phyloP scores from a whole-genome alignment of 768 basidiomycete species.

The Calocera viscosa region DNA sequence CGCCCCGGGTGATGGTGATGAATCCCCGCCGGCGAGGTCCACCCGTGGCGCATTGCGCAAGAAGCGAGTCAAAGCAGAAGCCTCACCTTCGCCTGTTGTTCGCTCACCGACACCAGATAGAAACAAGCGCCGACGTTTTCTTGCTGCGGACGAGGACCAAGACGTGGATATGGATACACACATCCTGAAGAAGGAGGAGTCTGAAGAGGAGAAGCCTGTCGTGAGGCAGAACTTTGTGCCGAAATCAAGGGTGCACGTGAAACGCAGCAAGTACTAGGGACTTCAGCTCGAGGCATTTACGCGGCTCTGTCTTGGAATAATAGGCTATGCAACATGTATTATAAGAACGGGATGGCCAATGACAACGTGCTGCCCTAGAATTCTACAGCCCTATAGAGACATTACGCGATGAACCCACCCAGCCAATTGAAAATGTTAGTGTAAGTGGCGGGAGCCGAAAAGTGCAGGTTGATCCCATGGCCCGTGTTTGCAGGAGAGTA shows the following conservation, averaged over 20 bases:
- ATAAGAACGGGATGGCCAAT: too few species aligned
- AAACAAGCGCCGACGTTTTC: not conserved
- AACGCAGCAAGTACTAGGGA: not conserved
- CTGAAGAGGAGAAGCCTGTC: not conserved
- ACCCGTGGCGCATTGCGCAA: not conserved
- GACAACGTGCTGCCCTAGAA: not conserved
- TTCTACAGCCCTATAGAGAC: not conserved
- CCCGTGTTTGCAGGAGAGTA: constrained; percentile 11
- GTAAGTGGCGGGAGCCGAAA: constrained; percentile 8
- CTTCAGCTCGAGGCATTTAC: too few species aligned
- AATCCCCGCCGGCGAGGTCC: not conserved
- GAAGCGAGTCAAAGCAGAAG: not conserved
- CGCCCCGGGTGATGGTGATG: not conserved
- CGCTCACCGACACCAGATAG: not conserved
- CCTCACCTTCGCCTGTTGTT: not conserved
- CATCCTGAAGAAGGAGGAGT: not conserved
- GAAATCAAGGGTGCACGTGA: not conserved
- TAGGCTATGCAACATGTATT: too few species aligned
- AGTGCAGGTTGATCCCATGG: constrained; percentile 14
- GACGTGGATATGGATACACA: not conserved
- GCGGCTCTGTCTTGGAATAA: too few species aligned
- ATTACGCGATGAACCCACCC: not conserved
- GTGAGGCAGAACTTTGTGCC: not conserved
- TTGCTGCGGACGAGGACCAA: not conserved
- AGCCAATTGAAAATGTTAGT: constrained; percentile 11